phyloP scores from a whole-genome alignment of 345 rosid species.

The Gossypium turneri region DNA sequence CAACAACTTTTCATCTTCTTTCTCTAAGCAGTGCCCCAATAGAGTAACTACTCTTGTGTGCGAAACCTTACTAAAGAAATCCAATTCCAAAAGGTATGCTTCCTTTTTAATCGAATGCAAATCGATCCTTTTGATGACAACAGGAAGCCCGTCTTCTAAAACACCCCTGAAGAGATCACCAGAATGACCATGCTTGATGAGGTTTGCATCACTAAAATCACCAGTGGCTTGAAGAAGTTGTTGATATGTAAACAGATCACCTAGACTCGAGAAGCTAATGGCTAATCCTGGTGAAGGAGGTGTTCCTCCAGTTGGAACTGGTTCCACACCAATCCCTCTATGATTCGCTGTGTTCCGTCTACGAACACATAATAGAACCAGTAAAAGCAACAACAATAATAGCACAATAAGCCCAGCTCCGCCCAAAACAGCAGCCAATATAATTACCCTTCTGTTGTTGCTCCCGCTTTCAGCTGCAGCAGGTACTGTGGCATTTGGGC shows the following conservation, averaged over 20 bases:
- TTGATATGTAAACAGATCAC: slow-evolving; percentile 67
- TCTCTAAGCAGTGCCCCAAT: slow-evolving; percentile 80
- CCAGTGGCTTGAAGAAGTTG: slow-evolving; percentile 73
- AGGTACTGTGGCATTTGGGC: slow-evolving; percentile 47
- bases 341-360: slow-evolving; percentile 40
- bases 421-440: slow-evolving; percentile 64
- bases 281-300: slow-evolving; percentile 47
- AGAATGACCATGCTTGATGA: slow-evolving; percentile 89
- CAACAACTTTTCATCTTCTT: slow-evolving; percentile 71
- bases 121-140: slow-evolving; percentile 74
- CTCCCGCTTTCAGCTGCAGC: slow-evolving; percentile 32
- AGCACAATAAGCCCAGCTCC: slow-evolving; percentile 50
- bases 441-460: slow-evolving; percentile 39
- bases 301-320: slow-evolving; percentile 44
- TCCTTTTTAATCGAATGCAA: slow-evolving; percentile 48
- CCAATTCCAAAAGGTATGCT: slow-evolving; percentile 63
- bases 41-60: slow-evolving; percentile 79
- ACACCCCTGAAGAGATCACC: slow-evolving; percentile 78
- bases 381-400: slow-evolving; percentile 31
- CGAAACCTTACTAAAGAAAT: slow-evolving; percentile 66
- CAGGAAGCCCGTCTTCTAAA: slow-evolving; percentile 51
- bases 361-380: slow-evolving; percentile 44
- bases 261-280: slow-evolving; percentile 56
- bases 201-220: slow-evolving; percentile 61
- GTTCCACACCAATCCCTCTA: slow-evolving; percentile 48